phyloP scores from a whole-genome alignment of 1,284 basidiomycete genomes.

The Ustilago shanxiensis region DNA sequence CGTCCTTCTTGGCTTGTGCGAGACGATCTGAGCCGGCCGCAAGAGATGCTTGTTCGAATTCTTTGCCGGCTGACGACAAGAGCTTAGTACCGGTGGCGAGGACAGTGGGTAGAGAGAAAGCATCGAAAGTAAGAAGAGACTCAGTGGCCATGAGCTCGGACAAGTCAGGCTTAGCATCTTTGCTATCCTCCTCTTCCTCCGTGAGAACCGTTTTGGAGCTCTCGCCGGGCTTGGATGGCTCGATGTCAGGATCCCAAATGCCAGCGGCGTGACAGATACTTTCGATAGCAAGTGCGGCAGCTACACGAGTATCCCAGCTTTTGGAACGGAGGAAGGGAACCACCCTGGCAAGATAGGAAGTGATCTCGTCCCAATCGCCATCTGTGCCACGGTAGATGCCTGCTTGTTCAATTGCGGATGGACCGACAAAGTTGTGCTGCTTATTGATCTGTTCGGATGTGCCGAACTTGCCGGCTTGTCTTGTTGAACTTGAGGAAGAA shows the following conservation, averaged over 20 bases:
- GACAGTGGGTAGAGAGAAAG: conserved; percentile 78
- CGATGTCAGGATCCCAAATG: conserved; percentile 75
- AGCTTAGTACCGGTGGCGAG: conserved; percentile 81
- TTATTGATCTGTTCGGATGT: conserved; percentile 45
- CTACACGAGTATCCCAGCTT: conserved; percentile 85
- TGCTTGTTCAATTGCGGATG: conserved; percentile 26
- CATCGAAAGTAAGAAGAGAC: conserved; percentile 57
- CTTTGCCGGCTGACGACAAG: conserved; percentile 87
- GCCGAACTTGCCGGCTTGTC: conserved; percentile 36
- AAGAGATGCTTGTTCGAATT: conserved; percentile 74
- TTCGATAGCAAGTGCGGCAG: conserved; percentile 85
- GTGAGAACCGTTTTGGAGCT: conserved; percentile 37
- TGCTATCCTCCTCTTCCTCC: conserved; percentile 22
- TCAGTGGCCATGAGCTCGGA: conserved; percentile 30
- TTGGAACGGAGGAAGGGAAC: conserved; percentile 88
- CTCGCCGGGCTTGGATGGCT: conserved; percentile 42
- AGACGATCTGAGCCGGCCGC: conserved; percentile 74
- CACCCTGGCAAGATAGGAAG: conserved; percentile 75
- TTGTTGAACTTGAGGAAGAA: conserved; percentile 11
- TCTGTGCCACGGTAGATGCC: conserved; percentile 72
- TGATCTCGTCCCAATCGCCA: conserved; percentile 77
- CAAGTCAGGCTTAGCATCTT: conserved; percentile 35
- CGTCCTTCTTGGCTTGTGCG: conserved; percentile 83
- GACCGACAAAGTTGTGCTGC: conserved; percentile 43
- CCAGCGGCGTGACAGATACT: conserved; percentile 87